phyloP scores from a whole-genome alignment of 495 filamentous ascomycete genomes.

The Emericellopsis terricola region DNA sequence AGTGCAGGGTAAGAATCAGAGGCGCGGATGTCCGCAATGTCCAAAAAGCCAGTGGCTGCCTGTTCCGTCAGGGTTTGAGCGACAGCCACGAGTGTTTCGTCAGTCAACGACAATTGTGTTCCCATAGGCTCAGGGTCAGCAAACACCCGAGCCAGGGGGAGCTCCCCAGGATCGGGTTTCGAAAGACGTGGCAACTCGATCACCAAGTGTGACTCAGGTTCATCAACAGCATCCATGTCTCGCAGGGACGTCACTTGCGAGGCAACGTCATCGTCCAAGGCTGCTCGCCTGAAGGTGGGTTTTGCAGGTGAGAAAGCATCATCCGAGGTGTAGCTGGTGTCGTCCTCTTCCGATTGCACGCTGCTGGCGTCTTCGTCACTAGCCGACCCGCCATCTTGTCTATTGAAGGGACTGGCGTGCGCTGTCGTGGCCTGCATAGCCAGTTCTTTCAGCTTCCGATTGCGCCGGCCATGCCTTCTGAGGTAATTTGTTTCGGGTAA shows the following conservation, averaged over 20 bases:
- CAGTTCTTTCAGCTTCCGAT: slow-evolving; percentile 16
- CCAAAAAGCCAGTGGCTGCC: slow-evolving; percentile 25
- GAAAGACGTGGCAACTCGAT: slow-evolving; percentile 21
- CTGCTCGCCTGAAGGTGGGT: slow-evolving; percentile 16
- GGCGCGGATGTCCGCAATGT: slow-evolving; percentile 3
- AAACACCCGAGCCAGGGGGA: slow-evolving; percentile 29
- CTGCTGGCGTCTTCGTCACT: slow-evolving; percentile 29
- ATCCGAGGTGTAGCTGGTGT: slow-evolving; percentile 24
- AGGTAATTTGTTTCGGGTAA: slow-evolving; percentile 20
- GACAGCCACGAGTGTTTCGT: slow-evolving; percentile 34
- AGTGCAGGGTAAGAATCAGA: slow-evolving; percentile 2
- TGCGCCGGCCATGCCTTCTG: slow-evolving; percentile 14
- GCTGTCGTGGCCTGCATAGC: neutral
- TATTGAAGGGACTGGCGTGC: neutral
- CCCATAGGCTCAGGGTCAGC: slow-evolving; percentile 27
- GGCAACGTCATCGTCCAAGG: slow-evolving; percentile 24
- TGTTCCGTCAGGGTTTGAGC: slow-evolving; percentile 48
- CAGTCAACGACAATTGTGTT: slow-evolving; percentile 20
- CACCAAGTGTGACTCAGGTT: slow-evolving; percentile 16
- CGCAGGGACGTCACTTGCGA: slow-evolving; percentile 30
- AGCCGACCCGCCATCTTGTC: slow-evolving; percentile 14
- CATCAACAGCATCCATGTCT: slow-evolving; percentile 20
- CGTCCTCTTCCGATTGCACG: slow-evolving; percentile 29
- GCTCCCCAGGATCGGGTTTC: slow-evolving; percentile 18
- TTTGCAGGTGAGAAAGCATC: slow-evolving; percentile 25